These are phyloP conservation scores for Rhizophora apiculata DNA, from an alignment of 345 rosid genomes.

Conservation along the genomic window DNA sequence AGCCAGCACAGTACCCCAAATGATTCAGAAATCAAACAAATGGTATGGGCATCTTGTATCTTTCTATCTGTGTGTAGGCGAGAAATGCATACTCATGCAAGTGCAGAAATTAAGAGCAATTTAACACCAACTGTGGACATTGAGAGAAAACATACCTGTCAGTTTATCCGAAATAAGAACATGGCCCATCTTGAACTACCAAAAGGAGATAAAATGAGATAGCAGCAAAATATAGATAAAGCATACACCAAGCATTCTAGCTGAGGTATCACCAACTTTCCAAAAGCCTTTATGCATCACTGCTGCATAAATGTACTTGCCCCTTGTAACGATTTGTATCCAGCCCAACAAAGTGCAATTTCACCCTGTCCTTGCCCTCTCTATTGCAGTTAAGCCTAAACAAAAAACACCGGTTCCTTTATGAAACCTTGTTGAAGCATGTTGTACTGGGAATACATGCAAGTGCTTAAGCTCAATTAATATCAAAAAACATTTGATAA, in stretches of 20 bases:
- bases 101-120: no score
- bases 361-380: slow-evolving; percentile 21
- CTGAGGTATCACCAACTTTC: slow-evolving; percentile 14
- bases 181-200: slow-evolving; percentile 33
- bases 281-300: slow-evolving; percentile 30
- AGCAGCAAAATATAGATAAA: background rate
- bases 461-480: no score
- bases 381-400: slow-evolving; percentile 8
- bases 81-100: no score
- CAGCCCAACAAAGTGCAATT: slow-evolving; percentile 26
- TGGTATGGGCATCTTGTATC: no score
- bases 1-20: slow-evolving; percentile 18
- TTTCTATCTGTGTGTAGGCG: no score
- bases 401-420: slow-evolving; percentile 4
- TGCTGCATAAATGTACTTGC: slow-evolving; percentile 28
- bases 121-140: background rate
- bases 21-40: background rate
- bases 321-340: slow-evolving; percentile 27
- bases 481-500: background rate
- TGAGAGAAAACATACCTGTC: slow-evolving; percentile 16
- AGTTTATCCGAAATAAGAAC: slow-evolving; percentile 21
- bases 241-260: background rate
- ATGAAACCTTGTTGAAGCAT: slow-evolving; percentile 6
- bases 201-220: background rate
- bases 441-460: slow-evolving; percentile 7